A percentile compares a stretch with the other conserved stretches of the same genome.
Evolutionary conservation across 768 basidiomycete genomes (phyloP).

Genomic region (Cystofilobasidium ferigula): DNA sequence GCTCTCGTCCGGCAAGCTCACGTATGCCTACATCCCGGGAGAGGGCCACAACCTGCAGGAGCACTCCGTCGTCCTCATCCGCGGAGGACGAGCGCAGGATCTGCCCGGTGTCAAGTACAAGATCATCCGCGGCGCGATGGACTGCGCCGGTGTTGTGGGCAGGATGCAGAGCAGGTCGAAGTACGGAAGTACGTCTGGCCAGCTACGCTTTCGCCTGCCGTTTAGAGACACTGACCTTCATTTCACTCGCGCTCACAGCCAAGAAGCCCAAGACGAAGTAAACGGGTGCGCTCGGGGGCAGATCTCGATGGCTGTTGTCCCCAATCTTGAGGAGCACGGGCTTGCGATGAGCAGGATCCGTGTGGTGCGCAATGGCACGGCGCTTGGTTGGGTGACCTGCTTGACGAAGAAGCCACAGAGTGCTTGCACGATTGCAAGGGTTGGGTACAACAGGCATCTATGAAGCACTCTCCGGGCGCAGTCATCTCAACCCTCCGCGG

Average conservation of each 20-base stretch:
- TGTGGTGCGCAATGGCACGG: too few relatives aligned
- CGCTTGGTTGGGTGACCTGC: too few relatives aligned
- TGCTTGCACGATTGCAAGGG: too few relatives aligned
- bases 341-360: neutral
- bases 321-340: too few relatives aligned
- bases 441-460: too few relatives aligned
- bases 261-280: constrained; percentile 17
- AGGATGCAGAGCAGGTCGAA: constrained; percentile 70
- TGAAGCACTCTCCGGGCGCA: too few relatives aligned
- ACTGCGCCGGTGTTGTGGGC: constrained; percentile 80
- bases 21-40: constrained; percentile 90
- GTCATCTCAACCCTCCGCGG: too few relatives aligned
- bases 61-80: constrained; percentile 86
- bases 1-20: constrained; percentile 71
- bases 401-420: too few relatives aligned
- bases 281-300: neutral
- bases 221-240: neutral
- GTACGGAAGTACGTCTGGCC: constrained; percentile 63
- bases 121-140: constrained; percentile 79
- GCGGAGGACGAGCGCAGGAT: constrained; percentile 94
- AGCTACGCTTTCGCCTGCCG: neutral
- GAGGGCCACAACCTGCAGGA: constrained; percentile 98
- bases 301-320: neutral
- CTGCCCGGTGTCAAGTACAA: constrained; percentile 98
- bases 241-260: constrained; percentile 3